Evolutionary conservation across 495 filamentous ascomycete genomes (phyloP).

Genomic region (Saxispiralis lemnorum): DNA sequence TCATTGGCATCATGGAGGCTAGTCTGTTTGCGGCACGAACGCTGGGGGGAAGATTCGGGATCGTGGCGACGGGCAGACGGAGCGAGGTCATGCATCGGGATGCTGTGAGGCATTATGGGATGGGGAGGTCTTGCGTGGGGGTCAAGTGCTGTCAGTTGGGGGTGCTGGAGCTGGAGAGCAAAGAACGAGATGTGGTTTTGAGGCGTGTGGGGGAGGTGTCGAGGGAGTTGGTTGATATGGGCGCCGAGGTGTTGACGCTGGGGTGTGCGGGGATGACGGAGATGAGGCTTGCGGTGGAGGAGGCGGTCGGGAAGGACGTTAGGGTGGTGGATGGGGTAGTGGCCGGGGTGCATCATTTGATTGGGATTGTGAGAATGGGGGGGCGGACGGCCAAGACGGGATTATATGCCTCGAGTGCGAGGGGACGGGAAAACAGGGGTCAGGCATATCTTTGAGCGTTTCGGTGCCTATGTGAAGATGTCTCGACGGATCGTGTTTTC

Average conservation of each 20-base stretch:
- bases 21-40: constrained; percentile 12
- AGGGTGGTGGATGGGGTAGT: constrained; percentile 18
- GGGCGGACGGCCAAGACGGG: constrained; percentile 15
- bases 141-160: constrained; percentile 25
- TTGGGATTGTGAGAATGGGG: constrained; percentile 14
- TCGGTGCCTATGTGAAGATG: too few relatives aligned
- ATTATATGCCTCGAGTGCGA: constrained; percentile 12
- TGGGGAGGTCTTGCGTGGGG: constrained; percentile 26
- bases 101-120: constrained; percentile 27
- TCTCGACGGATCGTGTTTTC: too few relatives aligned
- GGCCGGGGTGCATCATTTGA: constrained; percentile 16
- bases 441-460: constrained; percentile 12
- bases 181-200: constrained; percentile 25
- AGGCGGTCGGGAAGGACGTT: constrained; percentile 24
- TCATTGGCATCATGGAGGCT: constrained; percentile 36
- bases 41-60: constrained; percentile 21
- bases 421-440: constrained; percentile 11
- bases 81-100: constrained; percentile 27
- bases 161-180: constrained; percentile 28
- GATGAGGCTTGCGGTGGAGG: constrained; percentile 28
- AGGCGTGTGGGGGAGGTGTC: constrained; percentile 25
- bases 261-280: constrained; percentile 35
- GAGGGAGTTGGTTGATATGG: constrained; percentile 23
- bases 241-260: constrained; percentile 30
- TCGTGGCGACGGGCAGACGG: constrained; percentile 24